These are phyloP conservation scores for Eucalyptus curtisii DNA, from an alignment of 345 rosid genomes.

Conservation along the genomic window DNA sequence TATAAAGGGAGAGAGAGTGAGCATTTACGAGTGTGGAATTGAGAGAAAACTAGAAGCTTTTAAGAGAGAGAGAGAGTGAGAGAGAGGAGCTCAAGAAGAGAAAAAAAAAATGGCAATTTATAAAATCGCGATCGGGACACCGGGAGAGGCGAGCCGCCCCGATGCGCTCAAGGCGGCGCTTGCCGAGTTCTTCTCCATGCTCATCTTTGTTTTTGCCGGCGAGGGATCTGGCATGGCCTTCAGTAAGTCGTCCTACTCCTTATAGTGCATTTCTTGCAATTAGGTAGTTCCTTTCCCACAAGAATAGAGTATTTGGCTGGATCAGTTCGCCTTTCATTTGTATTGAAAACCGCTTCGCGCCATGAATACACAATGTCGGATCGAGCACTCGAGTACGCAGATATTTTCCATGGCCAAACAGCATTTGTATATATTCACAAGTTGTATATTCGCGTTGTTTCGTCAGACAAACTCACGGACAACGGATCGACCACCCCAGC, in stretches of 20 bases:
- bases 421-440: background rate
- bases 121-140: slow-evolving; percentile 46
- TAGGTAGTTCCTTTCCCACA: too few species aligned
- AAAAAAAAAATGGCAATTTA: slow-evolving; percentile 38
- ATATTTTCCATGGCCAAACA: background rate
- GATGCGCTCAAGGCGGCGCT: slow-evolving; percentile 55
- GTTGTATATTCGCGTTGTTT: background rate
- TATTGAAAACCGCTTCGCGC: too few species aligned
- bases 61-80: background rate
- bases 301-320: background rate
- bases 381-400: background rate
- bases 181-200: slow-evolving; percentile 65
- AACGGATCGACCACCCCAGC: slow-evolving; percentile 31
- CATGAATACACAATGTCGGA: too few species aligned
- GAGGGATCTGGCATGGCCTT: slow-evolving; percentile 90
- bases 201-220: slow-evolving; percentile 83
- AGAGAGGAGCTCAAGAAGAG: background rate
- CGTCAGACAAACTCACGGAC: slow-evolving; percentile 14
- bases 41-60: background rate
- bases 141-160: slow-evolving; percentile 57
- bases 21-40: background rate
- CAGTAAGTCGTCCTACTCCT: slow-evolving; percentile 12
- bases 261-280: background rate
- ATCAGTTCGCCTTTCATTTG: too few species aligned
- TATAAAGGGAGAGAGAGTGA: background rate